A percentile compares a stretch with the other conserved stretches of the same genome.
Evolutionary conservation across 305 asterid genomes (phyloP).

Genomic region (Fraxinus velutina): DNA sequence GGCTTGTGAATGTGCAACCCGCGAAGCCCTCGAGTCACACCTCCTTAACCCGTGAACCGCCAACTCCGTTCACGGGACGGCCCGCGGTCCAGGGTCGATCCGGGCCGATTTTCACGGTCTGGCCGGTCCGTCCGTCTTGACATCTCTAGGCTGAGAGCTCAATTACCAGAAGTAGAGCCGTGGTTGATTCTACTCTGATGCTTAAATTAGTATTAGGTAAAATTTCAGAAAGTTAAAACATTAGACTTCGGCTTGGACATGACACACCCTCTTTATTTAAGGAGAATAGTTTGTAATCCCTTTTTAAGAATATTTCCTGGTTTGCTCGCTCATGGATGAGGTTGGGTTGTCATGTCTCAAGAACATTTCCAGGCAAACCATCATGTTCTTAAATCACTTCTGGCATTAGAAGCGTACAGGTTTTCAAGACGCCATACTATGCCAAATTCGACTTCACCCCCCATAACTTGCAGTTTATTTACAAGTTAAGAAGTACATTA

Average conservation of each 20-base stretch:
- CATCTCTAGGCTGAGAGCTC: background rate
- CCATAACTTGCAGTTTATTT: background rate
- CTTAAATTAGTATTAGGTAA: background rate
- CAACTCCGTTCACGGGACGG: no score
- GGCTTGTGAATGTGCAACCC: no score
- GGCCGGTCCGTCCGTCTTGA: no score
- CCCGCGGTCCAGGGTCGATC: no score
- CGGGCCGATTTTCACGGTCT: no score
- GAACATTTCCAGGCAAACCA: background rate
- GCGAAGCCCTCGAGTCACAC: no score
- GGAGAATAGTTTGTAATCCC: background rate
- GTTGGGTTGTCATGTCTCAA: background rate
- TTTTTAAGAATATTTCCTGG: background rate
- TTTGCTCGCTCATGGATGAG: background rate
- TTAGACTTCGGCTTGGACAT: background rate
- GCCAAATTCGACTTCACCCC: background rate
- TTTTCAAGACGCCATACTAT: background rate
- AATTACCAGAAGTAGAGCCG: background rate
- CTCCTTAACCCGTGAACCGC: no score
- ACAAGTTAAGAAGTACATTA: background rate
- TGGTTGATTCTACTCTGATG: background rate
- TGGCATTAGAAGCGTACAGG: background rate
- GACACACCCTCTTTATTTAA: background rate
- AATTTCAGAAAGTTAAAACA: no score
- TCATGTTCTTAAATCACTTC: background rate